Evolutionary conservation across 441 rosid genomes (phyloP).

Genomic region (Melianthus villosus): DNA sequence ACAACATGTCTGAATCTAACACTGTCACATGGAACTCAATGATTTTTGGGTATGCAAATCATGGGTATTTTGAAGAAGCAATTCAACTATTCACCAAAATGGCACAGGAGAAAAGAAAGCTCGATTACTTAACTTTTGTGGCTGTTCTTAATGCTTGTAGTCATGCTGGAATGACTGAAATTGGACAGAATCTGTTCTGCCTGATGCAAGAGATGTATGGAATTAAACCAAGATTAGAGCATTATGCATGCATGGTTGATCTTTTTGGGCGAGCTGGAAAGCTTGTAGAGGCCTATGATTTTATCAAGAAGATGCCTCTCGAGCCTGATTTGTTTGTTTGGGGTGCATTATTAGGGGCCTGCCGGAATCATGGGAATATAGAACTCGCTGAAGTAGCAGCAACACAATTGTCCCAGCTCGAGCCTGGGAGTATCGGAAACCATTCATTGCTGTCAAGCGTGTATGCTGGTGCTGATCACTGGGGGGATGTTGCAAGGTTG

Average conservation of each 20-base stretch:
- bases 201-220: conserved; percentile 22
- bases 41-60: conserved; percentile 41
- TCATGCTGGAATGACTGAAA: conserved; percentile 45
- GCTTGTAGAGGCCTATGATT: conserved; percentile 52
- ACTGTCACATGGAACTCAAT: conserved; percentile 47
- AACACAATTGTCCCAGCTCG: conserved; percentile 34
- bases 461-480: conserved; percentile 39
- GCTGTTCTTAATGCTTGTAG: conserved; percentile 47
- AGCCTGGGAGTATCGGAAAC: conserved; percentile 46
- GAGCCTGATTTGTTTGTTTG: conserved; percentile 46
- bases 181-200: conserved; percentile 26
- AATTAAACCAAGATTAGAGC: conserved; percentile 54
- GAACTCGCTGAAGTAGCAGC: conserved; percentile 42
- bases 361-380: conserved; percentile 28
- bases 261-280: conserved; percentile 47
- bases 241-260: conserved; percentile 66
- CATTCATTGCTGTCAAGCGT: conserved; percentile 36
- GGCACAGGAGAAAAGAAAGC: conserved; percentile 26
- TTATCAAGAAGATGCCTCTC: conserved; percentile 35
- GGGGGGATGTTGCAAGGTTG: conserved; percentile 34
- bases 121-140: conserved; percentile 34
- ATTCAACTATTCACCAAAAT: conserved; percentile 29
- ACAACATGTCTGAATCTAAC: conserved; percentile 25
- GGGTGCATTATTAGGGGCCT: conserved; percentile 59
- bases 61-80: conserved; percentile 29